Evolutionary conservation across 1,284 basidiomycete species (phyloP).

Genomic region (Mycena citricolor): DNA sequence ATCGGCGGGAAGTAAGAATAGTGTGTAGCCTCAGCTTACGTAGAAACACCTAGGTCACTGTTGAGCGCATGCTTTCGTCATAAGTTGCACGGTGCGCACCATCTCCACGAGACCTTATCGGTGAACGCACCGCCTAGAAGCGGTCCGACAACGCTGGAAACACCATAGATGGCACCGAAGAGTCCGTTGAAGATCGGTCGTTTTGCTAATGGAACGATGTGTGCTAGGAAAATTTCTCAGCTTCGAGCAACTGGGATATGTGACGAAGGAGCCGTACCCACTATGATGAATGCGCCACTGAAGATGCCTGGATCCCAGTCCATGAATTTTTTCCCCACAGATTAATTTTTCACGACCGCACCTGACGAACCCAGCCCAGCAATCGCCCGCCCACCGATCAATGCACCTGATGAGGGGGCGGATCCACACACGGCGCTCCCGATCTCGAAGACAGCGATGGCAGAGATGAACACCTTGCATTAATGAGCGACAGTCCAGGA

Average conservation of each 20-base stretch:
- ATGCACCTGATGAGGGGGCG: constrained; percentile 4
- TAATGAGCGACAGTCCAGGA: too few species aligned
- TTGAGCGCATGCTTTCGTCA: too few species aligned
- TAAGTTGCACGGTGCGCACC: not conserved
- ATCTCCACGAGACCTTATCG: constrained; percentile 9
- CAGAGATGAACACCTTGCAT: constrained; percentile 6
- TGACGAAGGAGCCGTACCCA: too few species aligned
- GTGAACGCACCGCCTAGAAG: constrained; percentile 11
- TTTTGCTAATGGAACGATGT: constrained; percentile 10
- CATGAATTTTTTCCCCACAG: too few species aligned
- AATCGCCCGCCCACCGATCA: constrained; percentile 13
- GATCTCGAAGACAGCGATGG: constrained; percentile 9
- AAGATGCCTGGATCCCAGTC: constrained; percentile 12
- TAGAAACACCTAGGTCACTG: constrained; percentile 8
- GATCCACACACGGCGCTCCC: constrained; percentile 8
- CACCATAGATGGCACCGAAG: constrained; percentile 6
- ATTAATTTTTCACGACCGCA: too few species aligned
- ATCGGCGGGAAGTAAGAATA: not conserved
- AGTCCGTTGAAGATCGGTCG: constrained; percentile 4
- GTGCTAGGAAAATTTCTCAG: too few species aligned
- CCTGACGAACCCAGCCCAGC: constrained; percentile 12
- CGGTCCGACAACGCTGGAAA: constrained; percentile 14
- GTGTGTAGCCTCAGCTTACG: not conserved
- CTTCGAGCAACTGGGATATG: too few species aligned
- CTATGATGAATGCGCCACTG: constrained; percentile 12